Evolutionary conservation across 1,284 basidiomycete genomes (phyloP).

Genomic region (Irpex rosettiformis): DNA sequence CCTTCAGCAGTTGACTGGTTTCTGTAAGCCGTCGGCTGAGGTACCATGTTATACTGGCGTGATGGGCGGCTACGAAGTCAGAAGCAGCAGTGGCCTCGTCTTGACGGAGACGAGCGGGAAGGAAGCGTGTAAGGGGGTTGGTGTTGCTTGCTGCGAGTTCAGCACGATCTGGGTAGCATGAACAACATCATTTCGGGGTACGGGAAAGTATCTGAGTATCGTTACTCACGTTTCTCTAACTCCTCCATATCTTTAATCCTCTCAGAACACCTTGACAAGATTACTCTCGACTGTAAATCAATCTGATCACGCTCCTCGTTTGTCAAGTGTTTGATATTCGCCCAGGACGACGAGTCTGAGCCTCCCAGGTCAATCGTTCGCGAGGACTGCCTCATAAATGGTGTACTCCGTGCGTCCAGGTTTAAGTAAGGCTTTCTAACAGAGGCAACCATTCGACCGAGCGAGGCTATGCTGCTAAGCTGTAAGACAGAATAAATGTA

Average conservation of each 20-base stretch:
- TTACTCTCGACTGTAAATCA: constrained; percentile 82
- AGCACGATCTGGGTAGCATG: constrained; percentile 49
- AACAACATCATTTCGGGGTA: background rate
- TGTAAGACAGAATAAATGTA: constrained; percentile 24
- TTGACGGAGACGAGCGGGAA: constrained; percentile 62
- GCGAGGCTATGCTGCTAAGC: constrained; percentile 69
- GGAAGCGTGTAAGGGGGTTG: constrained; percentile 60
- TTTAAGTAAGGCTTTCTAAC: constrained; percentile 80
- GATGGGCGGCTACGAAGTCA: constrained; percentile 78
- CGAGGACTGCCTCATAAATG: constrained; percentile 45
- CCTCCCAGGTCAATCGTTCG: constrained; percentile 55
- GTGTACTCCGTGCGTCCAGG: constrained; percentile 54
- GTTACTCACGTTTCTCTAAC: constrained; percentile 73
- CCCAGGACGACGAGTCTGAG: constrained; percentile 51
- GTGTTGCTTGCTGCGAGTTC: constrained; percentile 59
- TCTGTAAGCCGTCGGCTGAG: constrained; percentile 76
- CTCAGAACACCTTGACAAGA: constrained; percentile 79
- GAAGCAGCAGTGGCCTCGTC: constrained; percentile 56
- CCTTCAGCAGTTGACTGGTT: constrained; percentile 74
- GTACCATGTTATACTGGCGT: constrained; percentile 83
- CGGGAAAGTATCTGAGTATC: constrained; percentile 11
- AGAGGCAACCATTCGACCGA: constrained; percentile 64
- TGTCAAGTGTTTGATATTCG: constrained; percentile 66
- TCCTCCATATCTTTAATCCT: constrained; percentile 82
- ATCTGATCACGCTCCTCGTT: constrained; percentile 90